Evolutionary conservation across 345 rosid species (phyloP).

Genomic region (Brassica carinata): DNA sequence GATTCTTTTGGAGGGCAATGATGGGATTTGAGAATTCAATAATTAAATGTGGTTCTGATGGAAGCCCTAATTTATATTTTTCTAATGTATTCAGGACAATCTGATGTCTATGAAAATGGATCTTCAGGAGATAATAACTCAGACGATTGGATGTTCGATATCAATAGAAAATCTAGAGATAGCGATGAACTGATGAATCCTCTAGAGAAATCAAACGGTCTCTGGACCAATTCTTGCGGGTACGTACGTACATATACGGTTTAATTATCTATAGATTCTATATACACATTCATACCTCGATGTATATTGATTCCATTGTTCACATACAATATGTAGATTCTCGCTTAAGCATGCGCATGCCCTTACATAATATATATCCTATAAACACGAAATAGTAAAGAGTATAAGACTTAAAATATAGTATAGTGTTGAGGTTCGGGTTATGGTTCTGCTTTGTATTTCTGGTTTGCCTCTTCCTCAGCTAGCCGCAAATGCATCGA

Average conservation of each 20-base stretch:
- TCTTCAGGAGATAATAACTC: conserved; percentile 94
- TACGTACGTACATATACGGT: conserved; percentile 18
- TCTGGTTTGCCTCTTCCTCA: conserved; percentile 27
- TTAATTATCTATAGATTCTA: background rate
- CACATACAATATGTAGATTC: background rate
- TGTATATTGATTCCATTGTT: conserved; percentile 1
- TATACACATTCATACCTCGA: background rate
- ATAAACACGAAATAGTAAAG: background rate
- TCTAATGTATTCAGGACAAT: background rate
- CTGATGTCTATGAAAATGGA: conserved; percentile 66
- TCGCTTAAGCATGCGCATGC: conserved; percentile 11
- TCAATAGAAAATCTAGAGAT: conserved; percentile 54
- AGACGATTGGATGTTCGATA: conserved; percentile 81
- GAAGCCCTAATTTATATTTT: background rate
- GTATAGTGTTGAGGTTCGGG: background rate
- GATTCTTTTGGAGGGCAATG: background rate
- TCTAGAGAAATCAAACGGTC: conserved; percentile 33
- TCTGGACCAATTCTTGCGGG: conserved; percentile 45
- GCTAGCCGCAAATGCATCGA: conserved; percentile 33
- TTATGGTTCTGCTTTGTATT: conserved; percentile 29
- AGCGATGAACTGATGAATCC: conserved; percentile 57
- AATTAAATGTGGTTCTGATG: background rate
- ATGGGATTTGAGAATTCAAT: background rate
- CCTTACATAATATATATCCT: background rate
- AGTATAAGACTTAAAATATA: background rate